Percentiles rank a stretch among this genome's conserved stretches.
Evolutionary conservation across 768 basidiomycete species (phyloP).

Genomic region (Boletellus ananas): DNA sequence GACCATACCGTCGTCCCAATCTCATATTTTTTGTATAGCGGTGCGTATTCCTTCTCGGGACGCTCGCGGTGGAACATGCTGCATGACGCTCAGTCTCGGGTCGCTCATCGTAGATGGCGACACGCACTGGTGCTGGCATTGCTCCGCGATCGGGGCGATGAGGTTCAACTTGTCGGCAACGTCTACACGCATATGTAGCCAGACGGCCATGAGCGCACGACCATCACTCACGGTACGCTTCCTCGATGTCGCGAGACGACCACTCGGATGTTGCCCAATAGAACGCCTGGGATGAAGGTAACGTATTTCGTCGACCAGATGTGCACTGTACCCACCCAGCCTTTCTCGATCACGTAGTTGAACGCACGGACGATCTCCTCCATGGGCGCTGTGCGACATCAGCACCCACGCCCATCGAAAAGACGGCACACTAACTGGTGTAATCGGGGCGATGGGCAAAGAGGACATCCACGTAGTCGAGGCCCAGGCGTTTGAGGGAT

Average conservation of each 20-base stretch:
- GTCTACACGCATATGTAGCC: constrained; percentile 22
- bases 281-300: constrained; percentile 27
- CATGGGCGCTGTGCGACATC: constrained; percentile 33
- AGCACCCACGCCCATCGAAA: not conserved
- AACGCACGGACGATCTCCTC: constrained; percentile 60
- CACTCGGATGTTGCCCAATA: constrained; percentile 56
- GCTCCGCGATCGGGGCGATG: constrained; percentile 49
- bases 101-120: too few species aligned
- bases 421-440: constrained; percentile 22
- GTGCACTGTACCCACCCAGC: constrained; percentile 33
- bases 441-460: constrained; percentile 50
- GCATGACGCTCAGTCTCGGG: not conserved
- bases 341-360: constrained; percentile 49
- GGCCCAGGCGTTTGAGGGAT: constrained; percentile 46
- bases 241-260: constrained; percentile 48
- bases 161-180: constrained; percentile 50
- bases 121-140: constrained; percentile 43
- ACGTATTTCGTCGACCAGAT: not conserved
- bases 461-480: constrained; percentile 51
- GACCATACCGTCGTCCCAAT: constrained; percentile 53
- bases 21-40: constrained; percentile 43
- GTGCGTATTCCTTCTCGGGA: constrained; percentile 52
- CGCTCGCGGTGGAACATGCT: constrained; percentile 51
- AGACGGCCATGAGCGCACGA: not conserved
- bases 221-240: constrained; percentile 35